These are phyloP conservation scores for Penstemon barbatus DNA, from an alignment of 257 asterid genomes.

Conservation along the genomic window DNA sequence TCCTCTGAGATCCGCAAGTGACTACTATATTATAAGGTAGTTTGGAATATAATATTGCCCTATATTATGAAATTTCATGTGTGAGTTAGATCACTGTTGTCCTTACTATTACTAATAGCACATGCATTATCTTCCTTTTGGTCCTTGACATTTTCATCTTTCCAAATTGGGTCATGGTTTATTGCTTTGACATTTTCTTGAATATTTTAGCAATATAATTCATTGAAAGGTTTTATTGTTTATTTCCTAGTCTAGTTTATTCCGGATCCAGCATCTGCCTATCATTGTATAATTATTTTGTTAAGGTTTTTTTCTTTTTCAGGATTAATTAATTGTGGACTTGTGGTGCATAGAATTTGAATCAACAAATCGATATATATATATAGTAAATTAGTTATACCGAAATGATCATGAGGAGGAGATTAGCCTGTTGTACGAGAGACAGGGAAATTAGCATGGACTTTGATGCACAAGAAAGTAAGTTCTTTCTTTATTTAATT, in stretches of 20 bases:
- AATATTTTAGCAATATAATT: not conserved
- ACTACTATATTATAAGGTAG: no score
- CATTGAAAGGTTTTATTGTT: not conserved
- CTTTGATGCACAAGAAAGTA: conserved; percentile 80
- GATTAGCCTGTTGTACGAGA: conserved; percentile 71
- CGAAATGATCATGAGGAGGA: conserved; percentile 61
- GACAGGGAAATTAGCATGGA: conserved; percentile 65
- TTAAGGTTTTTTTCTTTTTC: not conserved
- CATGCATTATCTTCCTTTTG: not conserved
- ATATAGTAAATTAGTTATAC: no score
- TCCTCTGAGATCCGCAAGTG: no score
- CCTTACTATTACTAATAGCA: no score
- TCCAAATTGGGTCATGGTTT: no score
- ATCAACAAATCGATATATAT: not conserved
- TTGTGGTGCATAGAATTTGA: not conserved
- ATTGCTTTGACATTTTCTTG: no score
- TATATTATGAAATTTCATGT: no score
- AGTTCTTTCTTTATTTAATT: conserved; percentile 13
- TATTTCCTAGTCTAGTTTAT: not conserved
- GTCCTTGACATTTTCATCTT: no score
- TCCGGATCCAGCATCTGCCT: not conserved
- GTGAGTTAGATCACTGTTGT: no score
- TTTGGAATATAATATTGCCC: no score
- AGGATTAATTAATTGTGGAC: conserved; percentile 7
- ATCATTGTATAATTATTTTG: not conserved